Evolutionary conservation across 129 eudicot species (phyloP), one percentile per base, ranked within the genome.

Genomic region (Centaurea solstitialis): DNA sequence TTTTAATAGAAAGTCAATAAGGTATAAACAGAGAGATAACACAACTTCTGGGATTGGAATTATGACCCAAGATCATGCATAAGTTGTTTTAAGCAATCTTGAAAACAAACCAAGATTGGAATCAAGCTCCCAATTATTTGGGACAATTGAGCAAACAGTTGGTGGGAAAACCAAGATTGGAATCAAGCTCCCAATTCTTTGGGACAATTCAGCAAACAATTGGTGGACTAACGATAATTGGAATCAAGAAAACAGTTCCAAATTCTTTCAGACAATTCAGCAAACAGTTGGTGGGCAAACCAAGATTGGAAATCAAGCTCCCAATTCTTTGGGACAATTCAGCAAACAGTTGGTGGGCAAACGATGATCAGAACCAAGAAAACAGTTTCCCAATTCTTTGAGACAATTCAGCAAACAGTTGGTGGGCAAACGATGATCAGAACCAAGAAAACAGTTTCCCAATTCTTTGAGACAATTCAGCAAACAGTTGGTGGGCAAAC

Each of bases 401-500:
- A 68, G 75, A 59, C 80, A 75, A 81, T 45, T 81, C 76, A 40
- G n/a, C 80, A 9, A 81, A 75, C 85, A 81, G 41, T 26, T 82
- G 82, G 86, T 61, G 72, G 5, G 72, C 72, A 75, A 68, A 40
- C 9, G 10, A 40, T 40, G 20, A 39, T 9, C 1, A 20, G 28
- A 73, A 39, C 10, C 22, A 38, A 62, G 70, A 1, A 30, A 30
- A 30, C 1, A 30, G 35, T 62, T 73, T n/a, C n/a, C 7, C 24
- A 7, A 59, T 20, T 80, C 73, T 65, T 61, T 80, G 11, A 62
- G 84, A 45, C 78, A 73, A 80, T 38, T 80, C 74, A 35, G 28
- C 78, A 6, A 80, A 72, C 83, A 80, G 45, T 33, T 81, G 75
- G 85, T 47, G 61, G 20, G 61, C 61, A 50, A 82, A 69, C 15